phyloP scores from a whole-genome alignment of 345 rosid genomes.

The Laguncularia racemosa region DNA sequence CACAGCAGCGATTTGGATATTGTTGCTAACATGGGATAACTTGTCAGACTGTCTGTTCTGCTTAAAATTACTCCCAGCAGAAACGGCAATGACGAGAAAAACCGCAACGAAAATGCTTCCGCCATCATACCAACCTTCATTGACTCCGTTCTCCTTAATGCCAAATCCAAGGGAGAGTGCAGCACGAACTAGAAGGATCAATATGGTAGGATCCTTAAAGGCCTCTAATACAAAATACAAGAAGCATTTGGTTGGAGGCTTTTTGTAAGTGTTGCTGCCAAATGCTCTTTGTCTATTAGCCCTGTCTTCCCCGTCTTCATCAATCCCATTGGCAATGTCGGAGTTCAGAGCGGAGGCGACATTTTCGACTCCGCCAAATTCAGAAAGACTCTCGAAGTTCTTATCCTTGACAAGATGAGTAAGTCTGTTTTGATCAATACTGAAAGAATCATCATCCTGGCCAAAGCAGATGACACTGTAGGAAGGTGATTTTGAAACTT shows the following conservation, averaged over 20 bases:
- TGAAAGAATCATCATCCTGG: slow-evolving; percentile 22
- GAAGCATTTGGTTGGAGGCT: slow-evolving; percentile 46
- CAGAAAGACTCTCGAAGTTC: slow-evolving; percentile 16
- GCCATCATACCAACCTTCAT: slow-evolving; percentile 73
- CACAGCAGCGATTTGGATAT: slow-evolving; percentile 42
- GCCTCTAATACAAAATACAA: slow-evolving; percentile 39
- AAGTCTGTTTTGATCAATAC: slow-evolving; percentile 23
- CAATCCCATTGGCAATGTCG: slow-evolving; percentile 27
- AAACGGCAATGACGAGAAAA: slow-evolving; percentile 42
- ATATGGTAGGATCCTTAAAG: slow-evolving; percentile 43
- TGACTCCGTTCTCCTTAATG: slow-evolving; percentile 44
- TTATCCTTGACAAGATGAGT: slow-evolving; percentile 33
- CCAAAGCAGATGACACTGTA: slow-evolving; percentile 16
- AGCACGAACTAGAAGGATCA: slow-evolving; percentile 53
- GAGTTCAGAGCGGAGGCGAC: slow-evolving; percentile 35
- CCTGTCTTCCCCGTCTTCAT: slow-evolving; percentile 22
- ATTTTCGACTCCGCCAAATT: slow-evolving; percentile 32
- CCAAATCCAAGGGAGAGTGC: slow-evolving; percentile 57
- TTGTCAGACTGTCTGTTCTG: slow-evolving; percentile 46
- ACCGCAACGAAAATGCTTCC: slow-evolving; percentile 57
- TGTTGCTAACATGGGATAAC: slow-evolving; percentile 41
- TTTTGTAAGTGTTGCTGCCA: slow-evolving; percentile 62
- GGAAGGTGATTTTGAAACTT: not conserved
- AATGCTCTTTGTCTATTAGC: slow-evolving; percentile 31
- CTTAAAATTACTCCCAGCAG: slow-evolving; percentile 43